These are phyloP conservation scores for Kwoniella europaea DNA, from an alignment of 768 basidiomycete genomes.

Conservation along the genomic window DNA sequence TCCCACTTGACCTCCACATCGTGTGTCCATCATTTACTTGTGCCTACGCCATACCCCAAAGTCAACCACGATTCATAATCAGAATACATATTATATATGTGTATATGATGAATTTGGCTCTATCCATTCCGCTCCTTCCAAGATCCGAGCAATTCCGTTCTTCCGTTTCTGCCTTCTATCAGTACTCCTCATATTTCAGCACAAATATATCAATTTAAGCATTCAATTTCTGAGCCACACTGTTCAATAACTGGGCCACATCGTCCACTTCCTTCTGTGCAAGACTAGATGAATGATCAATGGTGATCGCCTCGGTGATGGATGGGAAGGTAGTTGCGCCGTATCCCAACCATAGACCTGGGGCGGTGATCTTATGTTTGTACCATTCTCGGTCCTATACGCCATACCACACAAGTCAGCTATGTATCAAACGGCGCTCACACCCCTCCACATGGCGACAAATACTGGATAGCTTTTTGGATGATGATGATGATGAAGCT, in stretches of 20 bases:
- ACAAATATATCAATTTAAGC: conserved; percentile 12
- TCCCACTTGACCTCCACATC: too few species aligned
- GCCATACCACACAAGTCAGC: conserved; percentile 10
- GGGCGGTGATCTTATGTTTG: conserved; percentile 56
- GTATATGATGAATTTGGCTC: too few species aligned
- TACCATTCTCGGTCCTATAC: conserved; percentile 57
- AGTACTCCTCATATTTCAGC: background rate
- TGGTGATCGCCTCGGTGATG: conserved; percentile 54
- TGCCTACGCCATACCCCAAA: too few species aligned
- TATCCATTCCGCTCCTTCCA: too few species aligned
- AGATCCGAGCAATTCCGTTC: too few species aligned
- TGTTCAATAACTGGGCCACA: conserved; percentile 39
- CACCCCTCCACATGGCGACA: too few species aligned
- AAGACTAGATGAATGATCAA: conserved; percentile 42
- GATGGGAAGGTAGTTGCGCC: conserved; percentile 55
- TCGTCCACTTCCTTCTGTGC: conserved; percentile 57
- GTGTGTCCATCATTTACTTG: too few species aligned
- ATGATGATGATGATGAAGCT: background rate
- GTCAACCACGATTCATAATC: too few species aligned
- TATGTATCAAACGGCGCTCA: background rate
- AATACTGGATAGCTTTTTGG: too few species aligned
- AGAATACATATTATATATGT: too few species aligned
- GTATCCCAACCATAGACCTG: conserved; percentile 57
- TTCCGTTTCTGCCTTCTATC: background rate
- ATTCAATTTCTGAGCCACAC: conserved; percentile 40